Conservation (phyloP, 768 basidiomycete genomes). For the Aureoboletus auriporus region DNA sequence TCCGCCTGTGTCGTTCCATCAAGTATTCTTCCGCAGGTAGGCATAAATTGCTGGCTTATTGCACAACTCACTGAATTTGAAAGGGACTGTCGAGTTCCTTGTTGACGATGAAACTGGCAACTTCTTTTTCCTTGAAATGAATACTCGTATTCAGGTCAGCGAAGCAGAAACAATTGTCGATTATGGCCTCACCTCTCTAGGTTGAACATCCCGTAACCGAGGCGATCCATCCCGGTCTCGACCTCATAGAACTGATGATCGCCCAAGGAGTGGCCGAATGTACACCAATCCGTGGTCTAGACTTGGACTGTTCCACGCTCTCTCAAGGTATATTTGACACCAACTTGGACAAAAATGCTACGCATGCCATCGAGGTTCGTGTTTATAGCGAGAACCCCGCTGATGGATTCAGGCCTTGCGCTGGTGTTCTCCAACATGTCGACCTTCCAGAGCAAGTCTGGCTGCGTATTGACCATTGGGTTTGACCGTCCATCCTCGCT, state of each 20-base stretch:
- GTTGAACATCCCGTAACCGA: constrained; percentile 71
- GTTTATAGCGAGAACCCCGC: constrained; percentile 63
- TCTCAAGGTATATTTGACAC: constrained; percentile 37
- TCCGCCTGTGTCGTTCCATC: constrained; percentile 44
- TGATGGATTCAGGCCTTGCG: constrained; percentile 51
- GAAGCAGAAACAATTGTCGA: background rate
- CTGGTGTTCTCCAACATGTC: constrained; percentile 61
- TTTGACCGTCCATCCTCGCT: constrained; percentile 22
- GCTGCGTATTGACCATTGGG: constrained; percentile 63
- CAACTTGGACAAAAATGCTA: constrained; percentile 9
- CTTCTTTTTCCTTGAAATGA: constrained; percentile 73
- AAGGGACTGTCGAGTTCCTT: constrained; percentile 67
- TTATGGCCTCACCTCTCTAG: constrained; percentile 20
- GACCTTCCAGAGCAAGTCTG: constrained; percentile 39
- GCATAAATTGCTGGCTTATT: background rate
- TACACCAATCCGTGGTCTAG: constrained; percentile 8
- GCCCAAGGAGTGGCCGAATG: constrained; percentile 46
- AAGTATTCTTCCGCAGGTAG: constrained; percentile 58
- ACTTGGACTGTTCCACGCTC: constrained; percentile 25
- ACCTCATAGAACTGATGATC: constrained; percentile 64
- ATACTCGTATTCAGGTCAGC: constrained; percentile 56
- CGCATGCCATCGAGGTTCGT: constrained; percentile 52
- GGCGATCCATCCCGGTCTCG: constrained; percentile 48
- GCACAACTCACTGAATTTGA: background rate
- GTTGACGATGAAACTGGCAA: constrained; percentile 48